A percentile compares a stretch with the other conserved stretches of the same genome.
These are phyloP conservation scores for Zygoascus bituminiphila DNA, from an alignment of 805 yeast genomes.

Conservation along the genomic window DNA sequence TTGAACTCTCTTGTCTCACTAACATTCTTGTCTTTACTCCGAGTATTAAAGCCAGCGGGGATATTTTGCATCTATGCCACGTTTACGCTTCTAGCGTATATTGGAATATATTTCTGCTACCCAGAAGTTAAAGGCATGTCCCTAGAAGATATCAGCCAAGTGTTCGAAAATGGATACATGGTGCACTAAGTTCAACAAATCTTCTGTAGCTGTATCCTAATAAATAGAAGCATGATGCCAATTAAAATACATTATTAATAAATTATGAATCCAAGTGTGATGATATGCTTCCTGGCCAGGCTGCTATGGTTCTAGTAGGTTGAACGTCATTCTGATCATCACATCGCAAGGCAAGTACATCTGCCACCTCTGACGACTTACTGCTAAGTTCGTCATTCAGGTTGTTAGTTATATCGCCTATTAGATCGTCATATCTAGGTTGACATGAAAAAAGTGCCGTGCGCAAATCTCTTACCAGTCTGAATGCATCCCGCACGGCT, in stretches of 20 bases:
- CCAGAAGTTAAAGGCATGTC: conserved; percentile 90
- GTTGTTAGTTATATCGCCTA: conserved; percentile 6
- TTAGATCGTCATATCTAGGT: conserved; percentile 3
- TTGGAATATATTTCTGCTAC: conserved; percentile 73
- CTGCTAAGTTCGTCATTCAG: conserved; percentile 7
- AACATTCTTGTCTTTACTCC: conserved; percentile 86
- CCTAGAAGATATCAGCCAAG: conserved; percentile 79
- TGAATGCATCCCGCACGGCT: conserved; percentile 5
- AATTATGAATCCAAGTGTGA: conserved; percentile 5
- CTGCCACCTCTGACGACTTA: conserved; percentile 6
- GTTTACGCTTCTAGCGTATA: conserved; percentile 58
- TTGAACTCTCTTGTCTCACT: conserved; percentile 87
- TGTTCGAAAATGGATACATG: conserved; percentile 60
- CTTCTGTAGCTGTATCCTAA: too few relatives aligned
- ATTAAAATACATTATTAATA: neutral
- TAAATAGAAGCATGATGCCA: too few relatives aligned
- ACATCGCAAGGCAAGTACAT: neutral
- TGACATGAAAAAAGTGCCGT: conserved; percentile 8
- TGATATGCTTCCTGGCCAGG: conserved; percentile 17
- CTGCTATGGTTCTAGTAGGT: conserved; percentile 8
- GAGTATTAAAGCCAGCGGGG: conserved; percentile 85
- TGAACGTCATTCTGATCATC: conserved; percentile 4
- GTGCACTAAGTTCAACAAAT: neutral
- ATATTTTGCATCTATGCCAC: conserved; percentile 88
- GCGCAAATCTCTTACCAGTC: conserved; percentile 9